phyloP scores from a whole-genome alignment of 208 protist genomes.

The Wallacemonas sp. region DNA sequence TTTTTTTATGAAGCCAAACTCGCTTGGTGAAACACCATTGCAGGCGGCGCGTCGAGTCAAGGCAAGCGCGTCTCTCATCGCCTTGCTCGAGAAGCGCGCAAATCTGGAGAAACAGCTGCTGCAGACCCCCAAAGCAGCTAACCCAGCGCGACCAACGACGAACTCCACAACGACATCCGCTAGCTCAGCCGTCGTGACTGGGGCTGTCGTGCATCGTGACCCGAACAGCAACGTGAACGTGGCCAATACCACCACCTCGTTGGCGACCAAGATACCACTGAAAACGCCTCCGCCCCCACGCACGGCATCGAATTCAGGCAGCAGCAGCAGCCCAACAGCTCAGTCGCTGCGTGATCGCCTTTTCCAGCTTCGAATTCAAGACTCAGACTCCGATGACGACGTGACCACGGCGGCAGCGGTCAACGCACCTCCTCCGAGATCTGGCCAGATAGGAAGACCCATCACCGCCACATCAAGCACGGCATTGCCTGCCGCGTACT shows the following conservation, averaged over 20 bases:
- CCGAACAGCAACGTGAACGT: background rate
- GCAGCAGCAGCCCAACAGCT: background rate
- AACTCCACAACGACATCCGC: too few species aligned
- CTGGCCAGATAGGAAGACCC: too few species aligned
- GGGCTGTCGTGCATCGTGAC: background rate
- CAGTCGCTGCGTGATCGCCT: background rate
- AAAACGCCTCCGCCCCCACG: background rate
- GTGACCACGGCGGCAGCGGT: too few species aligned
- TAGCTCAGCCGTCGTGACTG: background rate
- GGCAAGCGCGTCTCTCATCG: conserved; percentile 7
- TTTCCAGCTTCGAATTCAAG: background rate
- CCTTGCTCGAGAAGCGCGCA: background rate
- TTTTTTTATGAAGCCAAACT: conserved; percentile 20
- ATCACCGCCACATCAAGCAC: too few species aligned
- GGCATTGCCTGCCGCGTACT: conserved; percentile 1
- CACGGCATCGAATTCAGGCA: background rate
- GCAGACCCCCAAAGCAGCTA: background rate
- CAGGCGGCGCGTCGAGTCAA: conserved; percentile 9
- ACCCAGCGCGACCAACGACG: background rate
- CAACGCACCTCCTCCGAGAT: too few species aligned
- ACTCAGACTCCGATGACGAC: conserved; percentile 35
- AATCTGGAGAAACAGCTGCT: background rate
- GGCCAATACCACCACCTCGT: background rate
- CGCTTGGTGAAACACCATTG: conserved; percentile 36
- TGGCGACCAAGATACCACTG: background rate